Base-by-base conservation (phyloP, 768 basidiomycete genomes). In the Cyclocybe cylindracea region DNA sequence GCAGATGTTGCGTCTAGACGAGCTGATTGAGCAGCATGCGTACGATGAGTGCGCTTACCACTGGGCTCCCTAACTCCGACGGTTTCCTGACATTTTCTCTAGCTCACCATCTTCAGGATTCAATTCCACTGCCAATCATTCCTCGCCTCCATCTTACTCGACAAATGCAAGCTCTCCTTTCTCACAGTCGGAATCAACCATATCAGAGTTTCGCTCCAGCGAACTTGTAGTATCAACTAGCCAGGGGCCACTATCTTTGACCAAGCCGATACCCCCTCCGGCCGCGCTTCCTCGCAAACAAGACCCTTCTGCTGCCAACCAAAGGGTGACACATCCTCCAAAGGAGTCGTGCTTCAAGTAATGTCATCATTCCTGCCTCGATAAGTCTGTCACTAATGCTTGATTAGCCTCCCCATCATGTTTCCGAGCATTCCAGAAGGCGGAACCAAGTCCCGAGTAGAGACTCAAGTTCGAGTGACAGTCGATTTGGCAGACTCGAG, bases 371-470 rank as follows among this genome's bases (percentile, higher is more conserved):
- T 29, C 44, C 48, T 39, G 14, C 37, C 24, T 14, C 39, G 19
- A 51, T 50, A 45, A 31, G 41, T 11, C 40, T 40, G 47, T 47
- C 37, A 51, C 63, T 59, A 18, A 65, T 44, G 33, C 24, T 31
- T 52, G 31, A 43, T 47, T 38, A 93, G 91, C 61, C 79, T 94
- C 50, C 80, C 89, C 19, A 88, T 96, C 51, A 76, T 91, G 65
- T 84, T 92, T 39, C 89, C 91, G 16, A 91, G 85, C 61, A 84
- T 96, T 48, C 92, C 94, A 5, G 82, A 84, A 59, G 72, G 76
- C 39, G 94, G 93, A 19, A 86, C 93, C 10, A 95, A 96, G 70
- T 93, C 90, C 42, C 83, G 94, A 33, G 94, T 96, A n/a, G 94
- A 96, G 68, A 96, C 94, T 2, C 94, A 96, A 75, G 86, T 96